Evolutionary conservation across 257 asterid species (phyloP), one percentile per base, ranked within the genome.

Genomic region (Solanum verrucosum): DNA sequence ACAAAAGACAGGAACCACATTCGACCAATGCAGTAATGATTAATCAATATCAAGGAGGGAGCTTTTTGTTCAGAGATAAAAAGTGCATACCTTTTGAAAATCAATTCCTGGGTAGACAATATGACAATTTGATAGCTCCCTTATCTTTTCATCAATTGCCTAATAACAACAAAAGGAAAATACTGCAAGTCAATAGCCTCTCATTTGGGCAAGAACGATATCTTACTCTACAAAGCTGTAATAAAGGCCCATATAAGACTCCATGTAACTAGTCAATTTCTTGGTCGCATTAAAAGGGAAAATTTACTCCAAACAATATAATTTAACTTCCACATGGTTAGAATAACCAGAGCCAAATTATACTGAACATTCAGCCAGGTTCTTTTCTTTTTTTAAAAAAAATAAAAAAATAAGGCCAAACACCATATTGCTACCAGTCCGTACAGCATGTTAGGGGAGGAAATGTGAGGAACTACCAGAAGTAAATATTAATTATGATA

Each of bases 71-170:
- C 37, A 33, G 42, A 87, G 90, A 87, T 44, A 70, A 70, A 40
- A 86, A 83, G 90, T 87, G 79, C 35, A 83, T 91, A 96, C 99
- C 99, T 96, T 97, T 93, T 97, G 98, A 93, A 97, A 96, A 95
- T 96, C 99, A 82, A 97, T 93, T 87, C 99, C 98, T 14, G 91
- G 91, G 91, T 97, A 94, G 91, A 97, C 98, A 90, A 97, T 94
- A 92, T 97, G 99, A 90, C 99, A 97, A 90, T 97, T 97, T 29
- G 99, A 97, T 89, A 97, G 98, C 94, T 95, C 98, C 89, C 95
- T 90, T 77, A 97, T 97, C 95, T 94, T 97, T 92, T 95, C 99
- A 92, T 97, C 99, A 87, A 97, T 95, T 84, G 99, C 99, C 99
- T 97, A 85, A 90, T 87, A 91, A 89, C 60, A 82, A 11, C 81